Evolutionary conservation across 140 eudicot species (phyloP).

Genomic region (Erigeron philadelphicus): DNA sequence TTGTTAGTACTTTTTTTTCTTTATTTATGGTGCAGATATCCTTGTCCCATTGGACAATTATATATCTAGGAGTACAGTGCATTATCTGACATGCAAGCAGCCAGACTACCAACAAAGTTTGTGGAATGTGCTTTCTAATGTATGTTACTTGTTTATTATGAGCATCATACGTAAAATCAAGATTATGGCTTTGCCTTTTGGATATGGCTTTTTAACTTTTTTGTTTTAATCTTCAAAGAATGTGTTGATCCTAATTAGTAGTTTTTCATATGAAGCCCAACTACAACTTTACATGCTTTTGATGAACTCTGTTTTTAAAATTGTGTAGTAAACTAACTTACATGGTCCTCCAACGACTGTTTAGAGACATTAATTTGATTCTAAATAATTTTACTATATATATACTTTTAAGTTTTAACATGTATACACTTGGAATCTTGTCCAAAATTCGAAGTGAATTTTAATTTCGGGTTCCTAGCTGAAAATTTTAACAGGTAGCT

Average conservation of each 20-base stretch:
- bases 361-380: not conserved
- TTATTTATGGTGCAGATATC: conserved; percentile 52
- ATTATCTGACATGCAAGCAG: conserved; percentile 79
- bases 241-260: not conserved
- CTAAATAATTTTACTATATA: not conserved
- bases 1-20: not conserved
- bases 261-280: not conserved
- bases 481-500: too few species aligned
- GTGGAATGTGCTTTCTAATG: conserved; percentile 84
- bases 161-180: not conserved
- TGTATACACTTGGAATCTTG: not conserved
- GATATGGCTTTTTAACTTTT: not conserved
- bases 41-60: conserved; percentile 84
- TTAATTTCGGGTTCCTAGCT: too few species aligned
- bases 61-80: conserved; percentile 75
- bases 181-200: not conserved
- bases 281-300: not conserved
- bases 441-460: too few species aligned
- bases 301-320: not conserved
- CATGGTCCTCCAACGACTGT: not conserved
- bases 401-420: not conserved
- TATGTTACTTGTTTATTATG: conserved; percentile 26
- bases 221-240: not conserved
- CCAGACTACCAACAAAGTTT: conserved; percentile 96
- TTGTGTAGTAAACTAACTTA: not conserved